Evolutionary conservation across 2,329 filamentous ascomycete genomes (phyloP).

Genomic region (Septoria linicola): DNA sequence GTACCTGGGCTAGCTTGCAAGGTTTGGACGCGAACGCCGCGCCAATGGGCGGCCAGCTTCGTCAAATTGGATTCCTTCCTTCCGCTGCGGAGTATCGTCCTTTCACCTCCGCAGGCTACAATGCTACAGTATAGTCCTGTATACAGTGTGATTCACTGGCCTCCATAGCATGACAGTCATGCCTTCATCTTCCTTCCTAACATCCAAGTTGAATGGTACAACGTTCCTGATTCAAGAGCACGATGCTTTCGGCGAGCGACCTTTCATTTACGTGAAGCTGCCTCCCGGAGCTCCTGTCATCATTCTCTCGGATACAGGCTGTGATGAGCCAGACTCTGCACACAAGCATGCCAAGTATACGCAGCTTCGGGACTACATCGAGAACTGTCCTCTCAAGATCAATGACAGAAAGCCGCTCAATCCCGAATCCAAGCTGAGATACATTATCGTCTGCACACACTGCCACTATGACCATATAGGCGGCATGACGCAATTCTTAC

Average conservation of each 20-base stretch:
- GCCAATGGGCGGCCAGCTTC: too few relatives aligned
- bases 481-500: constrained; percentile 41
- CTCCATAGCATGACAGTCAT: neutral
- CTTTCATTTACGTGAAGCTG: constrained; percentile 50
- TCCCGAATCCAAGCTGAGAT: constrained; percentile 33
- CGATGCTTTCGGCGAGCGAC: constrained; percentile 46
- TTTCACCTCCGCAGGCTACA: too few relatives aligned
- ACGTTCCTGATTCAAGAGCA: constrained; percentile 49
- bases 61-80: too few relatives aligned
- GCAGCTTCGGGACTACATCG: constrained; percentile 45
- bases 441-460: constrained; percentile 48
- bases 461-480: constrained; percentile 49
- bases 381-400: constrained; percentile 41
- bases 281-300: constrained; percentile 37
- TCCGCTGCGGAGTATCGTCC: too few relatives aligned
- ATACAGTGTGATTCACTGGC: neutral
- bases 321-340: constrained; percentile 39
- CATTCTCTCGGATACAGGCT: constrained; percentile 50
- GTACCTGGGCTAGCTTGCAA: too few relatives aligned
- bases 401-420: constrained; percentile 44
- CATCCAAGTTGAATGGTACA: constrained; percentile 41
- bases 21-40: too few relatives aligned
- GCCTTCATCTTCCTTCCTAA: constrained; percentile 36
- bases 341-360: constrained; percentile 31
- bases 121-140: too few relatives aligned